Conservation (phyloP, 345 rosid species). For the Boechera retrofracta region DNA sequence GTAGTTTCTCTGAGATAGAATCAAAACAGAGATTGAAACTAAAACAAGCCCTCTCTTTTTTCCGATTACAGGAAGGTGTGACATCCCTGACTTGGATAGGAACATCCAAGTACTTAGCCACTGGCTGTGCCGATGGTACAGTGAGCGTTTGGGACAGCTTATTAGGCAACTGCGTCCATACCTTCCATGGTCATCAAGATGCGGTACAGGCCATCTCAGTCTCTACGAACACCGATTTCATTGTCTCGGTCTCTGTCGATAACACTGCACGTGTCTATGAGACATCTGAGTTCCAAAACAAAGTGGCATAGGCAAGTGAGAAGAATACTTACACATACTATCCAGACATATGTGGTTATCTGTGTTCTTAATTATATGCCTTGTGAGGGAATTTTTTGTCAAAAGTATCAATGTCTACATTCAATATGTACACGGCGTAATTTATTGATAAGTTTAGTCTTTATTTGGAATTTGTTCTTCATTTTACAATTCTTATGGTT, state of each 20-base stretch:
- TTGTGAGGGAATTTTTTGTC: background rate
- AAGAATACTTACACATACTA: background rate
- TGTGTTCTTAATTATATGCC: background rate
- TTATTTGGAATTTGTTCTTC: background rate
- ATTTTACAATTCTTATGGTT: background rate
- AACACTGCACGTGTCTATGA: constrained; percentile 82
- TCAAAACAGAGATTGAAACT: constrained; percentile 11
- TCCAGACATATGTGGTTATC: constrained; percentile 6
- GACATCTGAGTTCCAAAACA: constrained; percentile 55
- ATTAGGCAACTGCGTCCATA: constrained; percentile 68
- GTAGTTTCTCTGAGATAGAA: constrained; percentile 22
- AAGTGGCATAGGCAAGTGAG: constrained; percentile 23
- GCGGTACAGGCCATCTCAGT: constrained; percentile 63
- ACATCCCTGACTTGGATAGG: constrained; percentile 85
- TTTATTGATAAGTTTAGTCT: background rate
- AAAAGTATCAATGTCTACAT: background rate
- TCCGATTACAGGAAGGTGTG: constrained; percentile 65
- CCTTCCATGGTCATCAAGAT: constrained; percentile 67
- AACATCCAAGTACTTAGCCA: constrained; percentile 63
- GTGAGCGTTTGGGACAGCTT: constrained; percentile 85
- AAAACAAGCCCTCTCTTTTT: background rate
- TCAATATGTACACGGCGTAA: background rate
- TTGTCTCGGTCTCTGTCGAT: constrained; percentile 74
- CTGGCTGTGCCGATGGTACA: constrained; percentile 79
- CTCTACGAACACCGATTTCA: constrained; percentile 56